Evolutionary conservation across 2,329 filamentous ascomycete genomes (phyloP), one percentile per base, ranked within the genome.

Genomic region (Colletotrichum scovillei): DNA sequence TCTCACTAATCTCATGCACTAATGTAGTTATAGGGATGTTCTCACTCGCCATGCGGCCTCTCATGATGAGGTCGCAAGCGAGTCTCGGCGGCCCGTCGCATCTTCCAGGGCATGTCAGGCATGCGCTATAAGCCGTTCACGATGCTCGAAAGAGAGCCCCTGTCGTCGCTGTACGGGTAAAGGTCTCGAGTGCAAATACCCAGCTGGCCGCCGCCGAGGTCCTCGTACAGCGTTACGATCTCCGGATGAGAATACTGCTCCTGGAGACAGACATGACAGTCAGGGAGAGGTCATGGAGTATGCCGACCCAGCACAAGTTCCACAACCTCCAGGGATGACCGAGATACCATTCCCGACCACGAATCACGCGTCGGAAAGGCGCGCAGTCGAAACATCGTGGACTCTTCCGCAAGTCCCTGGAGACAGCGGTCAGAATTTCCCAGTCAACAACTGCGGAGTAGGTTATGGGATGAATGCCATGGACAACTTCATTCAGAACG

Each of bases 181-280:
- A 28, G 53, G 59, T 8, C 22, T 74, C 28, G n/a, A 67, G 60
- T 75, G 74, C 58, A 58, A 57, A 26, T 75, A 75, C 32, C 74
- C 74, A 9, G 57, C 53, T 14, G 38, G 57, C 4, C 24, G 62
- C 24, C 71, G 69, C 46, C 65, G 73, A 42, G 68, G 12, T 19
- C 26, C 60, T 7, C 14, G 53, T 11, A 19, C 46, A 26, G 26
- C 22, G 19, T 14, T 35, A 8, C 22, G 19, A 52, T 24, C 49
- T 22, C 12, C 49, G 22, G 49, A 11, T 24, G 49, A 53, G 16
- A 42, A 3, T 42, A 14, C 38, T 42, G 5, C 38, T 7, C 38
- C 38, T 2, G 14, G 16, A 42, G 38, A 19, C 6, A 19, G 38
- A 42, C 38, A 19, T 42, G 38, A 42, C 5, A 42, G 38, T 14